Evolutionary conservation across 805 yeast species (phyloP).

Genomic region (Candida stauntonica): DNA sequence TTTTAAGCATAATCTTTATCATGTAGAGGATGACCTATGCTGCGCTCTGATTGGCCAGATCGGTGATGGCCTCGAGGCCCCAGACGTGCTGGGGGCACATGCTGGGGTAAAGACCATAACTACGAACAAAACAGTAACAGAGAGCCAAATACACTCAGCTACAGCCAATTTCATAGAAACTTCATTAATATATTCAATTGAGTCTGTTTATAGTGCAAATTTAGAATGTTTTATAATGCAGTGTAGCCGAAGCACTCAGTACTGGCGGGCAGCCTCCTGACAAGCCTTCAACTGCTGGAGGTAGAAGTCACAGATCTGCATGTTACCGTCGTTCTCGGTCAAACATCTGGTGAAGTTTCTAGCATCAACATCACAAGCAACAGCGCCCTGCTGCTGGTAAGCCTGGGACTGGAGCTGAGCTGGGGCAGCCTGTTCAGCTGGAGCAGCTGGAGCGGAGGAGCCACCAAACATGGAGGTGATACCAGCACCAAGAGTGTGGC

Average conservation of each 20-base stretch:
- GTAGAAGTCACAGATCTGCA: conserved; percentile 95
- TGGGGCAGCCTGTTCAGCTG: conserved; percentile 40
- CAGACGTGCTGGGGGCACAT: no score
- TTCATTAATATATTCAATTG: no score
- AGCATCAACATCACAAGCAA: conserved; percentile 87
- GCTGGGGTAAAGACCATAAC: no score
- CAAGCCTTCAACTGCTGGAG: conserved; percentile 97
- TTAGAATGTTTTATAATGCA: no score
- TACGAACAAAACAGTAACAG: no score
- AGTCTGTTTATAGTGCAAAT: no score
- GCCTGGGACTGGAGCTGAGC: conserved; percentile 38
- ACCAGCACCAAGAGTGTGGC: conserved; percentile 96
- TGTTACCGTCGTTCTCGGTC: conserved; percentile 90
- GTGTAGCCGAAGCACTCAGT: conserved; percentile 36
- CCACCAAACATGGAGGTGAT: conserved; percentile 87
- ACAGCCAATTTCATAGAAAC: no score
- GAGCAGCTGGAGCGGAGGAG: conserved; percentile 44
- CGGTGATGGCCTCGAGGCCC: no score
- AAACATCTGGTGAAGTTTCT: conserved; percentile 93
- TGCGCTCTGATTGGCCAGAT: no score
- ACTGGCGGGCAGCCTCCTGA: conserved; percentile 86
- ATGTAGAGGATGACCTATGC: no score
- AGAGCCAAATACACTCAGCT: no score
- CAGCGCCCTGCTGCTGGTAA: conserved; percentile 35
- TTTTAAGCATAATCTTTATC: no score